phyloP scores from a whole-genome alignment of 331 rosid species.

The Cucumis variabilis region DNA sequence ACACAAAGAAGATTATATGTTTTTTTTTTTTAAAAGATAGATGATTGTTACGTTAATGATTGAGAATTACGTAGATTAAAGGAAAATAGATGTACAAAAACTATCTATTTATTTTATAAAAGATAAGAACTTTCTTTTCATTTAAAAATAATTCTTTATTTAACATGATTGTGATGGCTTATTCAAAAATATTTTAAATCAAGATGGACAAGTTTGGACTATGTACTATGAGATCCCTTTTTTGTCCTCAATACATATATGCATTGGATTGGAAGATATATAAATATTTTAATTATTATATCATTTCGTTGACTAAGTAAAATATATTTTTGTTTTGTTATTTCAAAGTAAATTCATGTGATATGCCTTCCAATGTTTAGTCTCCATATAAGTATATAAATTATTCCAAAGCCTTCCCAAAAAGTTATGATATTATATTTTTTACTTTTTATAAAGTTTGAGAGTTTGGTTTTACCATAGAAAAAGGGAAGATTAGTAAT shows the following conservation, averaged over 20 bases:
- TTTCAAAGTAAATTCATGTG: neutral
- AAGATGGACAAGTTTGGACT: conserved; percentile 3
- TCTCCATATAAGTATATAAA: neutral
- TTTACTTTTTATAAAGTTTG: neutral
- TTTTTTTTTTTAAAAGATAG: no score
- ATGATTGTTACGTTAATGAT: no score
- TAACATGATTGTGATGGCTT: neutral
- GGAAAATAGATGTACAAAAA: neutral
- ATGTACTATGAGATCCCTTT: neutral
- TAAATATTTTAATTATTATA: neutral
- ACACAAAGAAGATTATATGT: no score
- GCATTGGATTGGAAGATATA: neutral
- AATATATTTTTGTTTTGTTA: neutral
- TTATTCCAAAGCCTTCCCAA: neutral
- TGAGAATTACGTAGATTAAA: neutral
- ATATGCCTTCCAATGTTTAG: neutral
- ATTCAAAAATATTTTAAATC: neutral
- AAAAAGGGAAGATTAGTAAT: neutral
- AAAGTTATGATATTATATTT: no score
- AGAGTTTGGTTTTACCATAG: neutral
- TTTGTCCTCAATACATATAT: neutral
- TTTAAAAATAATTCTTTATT: neutral
- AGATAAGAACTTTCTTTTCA: no score
- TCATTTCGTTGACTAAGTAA: conserved; percentile 9
- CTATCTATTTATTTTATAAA: neutral